Base-by-base conservation (phyloP, 2,329 filamentous ascomycete species). In the Pseudocercospora macadamiae region DNA sequence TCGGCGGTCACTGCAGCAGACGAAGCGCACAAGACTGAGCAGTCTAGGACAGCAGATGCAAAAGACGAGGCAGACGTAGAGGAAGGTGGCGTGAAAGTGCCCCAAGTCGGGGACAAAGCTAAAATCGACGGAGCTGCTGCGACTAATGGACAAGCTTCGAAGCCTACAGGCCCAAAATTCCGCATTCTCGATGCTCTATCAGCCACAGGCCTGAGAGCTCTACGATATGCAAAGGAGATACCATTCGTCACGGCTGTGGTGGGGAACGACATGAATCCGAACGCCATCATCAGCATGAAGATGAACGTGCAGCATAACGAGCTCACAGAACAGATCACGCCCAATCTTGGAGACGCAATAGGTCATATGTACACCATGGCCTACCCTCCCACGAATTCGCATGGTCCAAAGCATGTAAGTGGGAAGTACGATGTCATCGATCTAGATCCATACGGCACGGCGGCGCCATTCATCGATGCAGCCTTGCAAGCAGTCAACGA, bases 141-240 rank as follows among this genome's bases (percentile, higher is more conserved):
- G 8, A 26, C 34, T 4, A 55, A 61, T n/a, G 52, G 36, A 4
- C 52, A 62, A 8, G 25, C 61, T 47, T 14, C 56, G 48, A 54
- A 62, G 55, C 59, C 64, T 52, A 58, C 72, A 70, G 57, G 72
- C 70, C 59, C 76, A 79, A 9, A 77, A 8, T 93, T 96, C 70
- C 88, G 86, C n/a, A 93, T 99, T 36, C 85, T 99, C 7, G 95
- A 99, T 75, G 95, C 95, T 0, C 83, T 99, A 4, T 99, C 95
- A 8, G 95, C 95, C 1, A 96, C 93, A 2, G 95, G 95, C 21
- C 83, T 99, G 4, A 88, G 95, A 62, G 95, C 95, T 4, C 77
- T 99, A 39, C 89, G 95, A 60, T 99, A 97, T 74, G 90, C 91
- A 0, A 88, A 92, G 66, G 95, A 99, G 72, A 86, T 99, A 23